These are phyloP conservation scores for Raffaelea arxii DNA, from an alignment of 2,329 filamentous ascomycete species.

Conservation along the genomic window DNA sequence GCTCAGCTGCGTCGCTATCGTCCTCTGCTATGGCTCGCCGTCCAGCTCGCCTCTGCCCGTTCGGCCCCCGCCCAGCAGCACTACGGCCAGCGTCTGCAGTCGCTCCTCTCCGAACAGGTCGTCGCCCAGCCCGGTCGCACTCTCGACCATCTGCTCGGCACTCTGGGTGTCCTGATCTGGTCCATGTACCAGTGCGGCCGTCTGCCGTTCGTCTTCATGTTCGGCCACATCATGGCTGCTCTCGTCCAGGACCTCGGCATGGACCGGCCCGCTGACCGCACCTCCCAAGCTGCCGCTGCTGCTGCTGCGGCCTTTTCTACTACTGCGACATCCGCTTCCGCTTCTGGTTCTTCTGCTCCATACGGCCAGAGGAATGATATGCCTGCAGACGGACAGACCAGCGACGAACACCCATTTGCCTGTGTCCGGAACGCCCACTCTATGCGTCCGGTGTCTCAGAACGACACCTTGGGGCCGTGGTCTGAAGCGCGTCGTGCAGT, in stretches of 20 bases:
- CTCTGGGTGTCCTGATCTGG: slow-evolving; percentile 26
- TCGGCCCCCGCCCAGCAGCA: slow-evolving; percentile 18
- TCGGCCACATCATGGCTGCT: slow-evolving; percentile 13
- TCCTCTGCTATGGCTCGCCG: slow-evolving; percentile 40
- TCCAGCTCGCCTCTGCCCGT: slow-evolving; percentile 36
- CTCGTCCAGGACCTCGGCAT: slow-evolving; percentile 41
- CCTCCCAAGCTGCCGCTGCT: too few species aligned
- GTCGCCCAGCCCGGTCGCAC: slow-evolving; percentile 34
- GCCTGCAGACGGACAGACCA: too few species aligned
- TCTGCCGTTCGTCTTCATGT: slow-evolving; percentile 9
- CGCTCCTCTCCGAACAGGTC: slow-evolving; percentile 20
- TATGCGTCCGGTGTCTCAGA: too few species aligned
- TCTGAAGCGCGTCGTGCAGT: too few species aligned
- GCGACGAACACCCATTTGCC: too few species aligned
- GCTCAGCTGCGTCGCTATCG: slow-evolving; percentile 25
- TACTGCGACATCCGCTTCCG: too few species aligned
- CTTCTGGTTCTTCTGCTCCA: too few species aligned
- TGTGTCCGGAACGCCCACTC: too few species aligned
- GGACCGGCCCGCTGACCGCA: too few species aligned
- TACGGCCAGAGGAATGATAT: too few species aligned
- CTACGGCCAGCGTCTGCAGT: slow-evolving; percentile 1
- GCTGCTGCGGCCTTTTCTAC: too few species aligned
- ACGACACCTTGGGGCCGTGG: too few species aligned
- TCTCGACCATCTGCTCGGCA: slow-evolving; percentile 37
- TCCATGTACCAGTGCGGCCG: slow-evolving; percentile 5